Conservation (phyloP, 257 asterid species). For the Solanum sparsipilum region DNA sequence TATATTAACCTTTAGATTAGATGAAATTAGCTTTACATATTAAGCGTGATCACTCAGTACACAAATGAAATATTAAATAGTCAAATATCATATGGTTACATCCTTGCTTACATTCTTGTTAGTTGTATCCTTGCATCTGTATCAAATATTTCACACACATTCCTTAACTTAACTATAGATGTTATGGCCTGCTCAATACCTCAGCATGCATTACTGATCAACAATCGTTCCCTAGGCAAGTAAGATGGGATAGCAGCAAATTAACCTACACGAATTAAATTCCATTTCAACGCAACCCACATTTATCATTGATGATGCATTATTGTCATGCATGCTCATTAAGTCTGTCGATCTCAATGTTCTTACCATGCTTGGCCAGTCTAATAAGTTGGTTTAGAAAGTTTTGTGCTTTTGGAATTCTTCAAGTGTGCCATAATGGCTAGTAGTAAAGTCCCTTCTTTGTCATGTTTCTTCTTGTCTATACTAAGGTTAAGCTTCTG, state of each 20-base stretch:
- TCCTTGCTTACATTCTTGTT: not conserved
- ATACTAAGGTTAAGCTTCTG: not conserved
- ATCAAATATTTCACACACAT: not conserved
- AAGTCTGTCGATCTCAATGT: not conserved
- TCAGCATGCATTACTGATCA: not conserved
- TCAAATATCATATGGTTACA: not conserved
- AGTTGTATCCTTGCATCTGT: not conserved
- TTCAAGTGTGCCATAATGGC: not conserved
- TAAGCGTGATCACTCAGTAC: not conserved
- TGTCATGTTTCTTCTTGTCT: not conserved
- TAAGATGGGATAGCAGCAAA: not conserved
- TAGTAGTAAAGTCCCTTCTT: not conserved
- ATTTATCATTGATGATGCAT: not conserved
- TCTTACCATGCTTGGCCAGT: not conserved
- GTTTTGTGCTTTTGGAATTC: not conserved
- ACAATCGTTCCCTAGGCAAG: not conserved
- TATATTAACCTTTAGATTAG: not conserved
- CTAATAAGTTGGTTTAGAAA: not conserved
- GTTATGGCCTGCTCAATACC: not conserved
- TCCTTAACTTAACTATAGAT: not conserved
- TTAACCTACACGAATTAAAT: not conserved
- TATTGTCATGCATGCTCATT: not conserved
- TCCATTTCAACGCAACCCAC: not conserved
- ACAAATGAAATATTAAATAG: not conserved
- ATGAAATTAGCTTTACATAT: not conserved